Base-by-base conservation (phyloP, 108 stramenopile genomes). In the Nitzschia putrida region DNA sequence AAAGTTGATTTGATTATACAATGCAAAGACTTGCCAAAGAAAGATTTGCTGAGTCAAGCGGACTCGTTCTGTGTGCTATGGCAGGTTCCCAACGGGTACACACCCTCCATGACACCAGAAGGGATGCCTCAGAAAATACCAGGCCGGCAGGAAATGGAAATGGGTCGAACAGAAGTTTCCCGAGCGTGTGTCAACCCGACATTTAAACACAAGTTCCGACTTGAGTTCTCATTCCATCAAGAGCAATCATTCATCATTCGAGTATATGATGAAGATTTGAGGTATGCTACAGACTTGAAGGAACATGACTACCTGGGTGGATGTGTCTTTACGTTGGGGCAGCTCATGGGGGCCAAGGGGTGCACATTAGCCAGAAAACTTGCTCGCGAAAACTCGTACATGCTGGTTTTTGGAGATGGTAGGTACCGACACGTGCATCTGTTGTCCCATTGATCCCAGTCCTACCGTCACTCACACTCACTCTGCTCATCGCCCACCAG, bases 221-320 rank as follows among this genome's bases (percentile, higher is more conserved):
- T 80, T 6, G 78, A 88, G 25, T 88, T 68, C 56, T 52, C 26
- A 22, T 87, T 87, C 45, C 77, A 87, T 47, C 61, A 80, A 47
- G 74, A 84, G 45, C 87, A 88, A 58, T 75, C 77, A 14, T 84
- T 72, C 49, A 59, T 80, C 22, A 37, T 88, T 43, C 72, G 83
- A 39, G 82, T 83, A 2, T 88, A 72, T 66, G 74, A 83, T 43
- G 83, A 85, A 72, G 83, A 88, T 66, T 68, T 82, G 57, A 59
- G 76, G 18, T 80, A 76, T 65, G 57, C 71, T 38, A 77, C 71
- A 2, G 80, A 75, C 50, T 53, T 84, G 59, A 83, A 74, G 22
- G 80, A 83, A 53, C 87, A 88, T 53, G 83, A 63, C 23, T 87
- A 79, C 64, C 54, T 84, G 7, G 87, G 87, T 12, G 80, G 83